Evolutionary conservation across 176 grass and related monocot species (phyloP), one percentile per base, ranked within the genome.

Genomic region (Hyparrhenia diplandra): DNA sequence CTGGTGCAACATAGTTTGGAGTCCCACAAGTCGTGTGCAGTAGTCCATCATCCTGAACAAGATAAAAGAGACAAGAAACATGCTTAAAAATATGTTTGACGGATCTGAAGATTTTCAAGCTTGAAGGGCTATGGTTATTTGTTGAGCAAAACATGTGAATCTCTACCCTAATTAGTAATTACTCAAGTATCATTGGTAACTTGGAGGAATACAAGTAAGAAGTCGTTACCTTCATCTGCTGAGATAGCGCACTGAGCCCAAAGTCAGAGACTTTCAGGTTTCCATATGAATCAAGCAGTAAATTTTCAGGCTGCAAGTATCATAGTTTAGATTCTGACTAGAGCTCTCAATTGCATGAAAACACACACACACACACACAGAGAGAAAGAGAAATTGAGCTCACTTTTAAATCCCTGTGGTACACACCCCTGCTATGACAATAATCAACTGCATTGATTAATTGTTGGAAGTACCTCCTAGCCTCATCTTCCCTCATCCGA

Each of bases 361-460:
- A 5, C 12, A 1, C n/a, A n/a, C n/a, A n/a, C n/a, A n/a, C n/a
- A n/a, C n/a, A n/a, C n/a, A n/a, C n/a, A n/a, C n/a, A n/a, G n/a
- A n/a, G 6, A 13, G 13, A 13, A n/a, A 39, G 2, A 82, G 59
- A 73, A 79, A 39, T 30, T 52, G n/a, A 73, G 73, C 79, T 58
- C 47, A 99, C 96, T 79, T 99, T 99, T 61, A 99, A 81, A 76
- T 99, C 96, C n/a, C 96, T 85, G 70, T 99, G 96, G 80, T 91
- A 99, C 25, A 99, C 96, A 4, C 96, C 96, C 86, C 96, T 99
- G 78, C 96, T 99, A 85, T 99, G 96, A 69, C 92, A 99, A 78
- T 99, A 99, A 91, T 99, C 96, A 35, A 99, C 96, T 39, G 90
- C 92, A 85, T 99, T 89, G 73, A 95, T 99, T 84, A 99, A 83